Conservation (phyloP, 2,329 filamentous ascomycete species). For the Phoma sp. region DNA sequence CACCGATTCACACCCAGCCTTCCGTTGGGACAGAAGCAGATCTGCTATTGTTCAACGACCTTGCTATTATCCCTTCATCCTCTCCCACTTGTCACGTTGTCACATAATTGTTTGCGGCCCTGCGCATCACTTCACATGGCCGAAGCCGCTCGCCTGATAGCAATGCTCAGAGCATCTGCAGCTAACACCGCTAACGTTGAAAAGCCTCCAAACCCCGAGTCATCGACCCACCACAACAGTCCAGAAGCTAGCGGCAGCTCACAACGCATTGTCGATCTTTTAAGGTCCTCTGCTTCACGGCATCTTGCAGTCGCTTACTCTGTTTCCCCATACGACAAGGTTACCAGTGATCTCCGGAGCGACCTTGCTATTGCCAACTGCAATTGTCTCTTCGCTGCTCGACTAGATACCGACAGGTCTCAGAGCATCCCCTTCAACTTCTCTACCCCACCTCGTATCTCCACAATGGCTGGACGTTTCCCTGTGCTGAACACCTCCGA, state of each 20-base stretch:
- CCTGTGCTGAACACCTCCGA: conserved; percentile 45
- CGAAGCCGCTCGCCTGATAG: conserved; percentile 29
- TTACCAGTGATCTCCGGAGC: conserved; percentile 22
- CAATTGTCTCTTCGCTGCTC: conserved; percentile 27
- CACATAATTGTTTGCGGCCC: not conserved
- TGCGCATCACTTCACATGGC: conserved; percentile 22
- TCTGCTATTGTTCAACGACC: no score
- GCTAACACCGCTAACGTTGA: conserved; percentile 27
- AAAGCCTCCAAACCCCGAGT: conserved; percentile 18
- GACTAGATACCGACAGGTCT: conserved; percentile 18
- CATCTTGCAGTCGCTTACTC: not conserved
- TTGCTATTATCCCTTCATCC: not conserved
- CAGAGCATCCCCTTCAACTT: conserved; percentile 19
- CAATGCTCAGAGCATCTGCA: conserved; percentile 33
- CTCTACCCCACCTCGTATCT: conserved; percentile 2
- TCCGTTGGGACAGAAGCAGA: no score
- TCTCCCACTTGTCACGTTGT: not conserved
- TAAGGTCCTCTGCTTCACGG: not conserved
- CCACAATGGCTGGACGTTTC: conserved; percentile 42
- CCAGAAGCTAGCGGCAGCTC: not conserved
- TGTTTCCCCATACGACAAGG: conserved; percentile 10
- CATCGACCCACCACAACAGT: not conserved
- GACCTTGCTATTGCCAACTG: conserved; percentile 28
- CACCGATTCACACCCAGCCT: no score
- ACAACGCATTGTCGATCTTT: not conserved